phyloP scores from a whole-genome alignment of 257 asterid genomes.

The Nicotiana paniculata region DNA sequence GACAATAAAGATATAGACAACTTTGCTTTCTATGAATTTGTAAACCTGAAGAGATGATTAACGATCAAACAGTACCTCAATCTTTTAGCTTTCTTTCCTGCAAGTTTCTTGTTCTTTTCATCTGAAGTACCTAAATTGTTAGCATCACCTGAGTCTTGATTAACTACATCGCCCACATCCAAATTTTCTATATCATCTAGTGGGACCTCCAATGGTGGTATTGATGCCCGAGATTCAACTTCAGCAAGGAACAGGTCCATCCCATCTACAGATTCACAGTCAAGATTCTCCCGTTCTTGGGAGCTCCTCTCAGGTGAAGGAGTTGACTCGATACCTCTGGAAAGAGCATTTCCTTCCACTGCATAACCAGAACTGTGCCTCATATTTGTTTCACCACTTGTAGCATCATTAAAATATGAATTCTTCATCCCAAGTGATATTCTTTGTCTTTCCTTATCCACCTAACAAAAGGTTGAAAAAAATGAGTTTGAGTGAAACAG shows the following conservation, averaged over 20 bases:
- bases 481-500: not conserved
- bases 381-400: constrained; percentile 23
- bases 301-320: constrained; percentile 24
- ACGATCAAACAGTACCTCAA: constrained; percentile 42
- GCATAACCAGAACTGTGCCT: constrained; percentile 17
- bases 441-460: constrained; percentile 78
- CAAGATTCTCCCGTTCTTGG: constrained; percentile 8
- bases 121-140: constrained; percentile 28
- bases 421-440: constrained; percentile 90
- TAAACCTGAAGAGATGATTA: not conserved
- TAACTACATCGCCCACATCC: constrained; percentile 33
- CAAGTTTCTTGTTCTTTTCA: constrained; percentile 46
- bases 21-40: not conserved
- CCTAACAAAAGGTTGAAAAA: constrained; percentile 33
- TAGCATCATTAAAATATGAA: constrained; percentile 50
- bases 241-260: constrained; percentile 41
- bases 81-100: constrained; percentile 55
- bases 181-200: constrained; percentile 62
- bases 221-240: constrained; percentile 67
- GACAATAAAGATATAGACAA: not conserved
- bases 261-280: constrained; percentile 27
- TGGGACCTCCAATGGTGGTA: constrained; percentile 85
- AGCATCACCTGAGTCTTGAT: constrained; percentile 26
- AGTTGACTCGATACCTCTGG: constrained; percentile 21
- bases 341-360: constrained; percentile 23